These are phyloP conservation scores for Solanum acaule DNA, from an alignment of 257 asterid species.

Conservation along the genomic window DNA sequence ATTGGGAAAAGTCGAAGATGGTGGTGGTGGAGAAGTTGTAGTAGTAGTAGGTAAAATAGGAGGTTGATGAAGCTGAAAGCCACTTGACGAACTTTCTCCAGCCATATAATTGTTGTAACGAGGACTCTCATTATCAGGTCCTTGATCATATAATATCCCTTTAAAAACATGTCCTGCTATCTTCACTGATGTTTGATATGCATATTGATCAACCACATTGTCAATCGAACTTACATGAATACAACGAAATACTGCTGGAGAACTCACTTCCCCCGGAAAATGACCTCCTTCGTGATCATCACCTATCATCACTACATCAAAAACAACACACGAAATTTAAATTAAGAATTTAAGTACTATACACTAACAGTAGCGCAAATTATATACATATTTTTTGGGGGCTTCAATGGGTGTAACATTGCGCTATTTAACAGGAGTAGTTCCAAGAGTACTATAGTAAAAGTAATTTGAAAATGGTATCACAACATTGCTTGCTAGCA, in stretches of 20 bases:
- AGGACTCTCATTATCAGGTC: constrained; percentile 11
- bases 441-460: not conserved
- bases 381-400: not conserved
- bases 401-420: not conserved
- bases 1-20: constrained; percentile 12
- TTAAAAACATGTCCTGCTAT: constrained; percentile 67
- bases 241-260: constrained; percentile 61
- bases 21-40: constrained; percentile 2
- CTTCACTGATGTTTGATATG: constrained; percentile 69
- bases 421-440: not conserved
- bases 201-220: constrained; percentile 59
- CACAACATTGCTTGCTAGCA: not conserved
- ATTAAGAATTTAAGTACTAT: not conserved
- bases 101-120: constrained; percentile 7
- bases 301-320: constrained; percentile 11
- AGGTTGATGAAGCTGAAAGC: constrained; percentile 12
- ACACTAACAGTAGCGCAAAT: not conserved
- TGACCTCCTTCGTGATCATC: constrained; percentile 27
- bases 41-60: not conserved
- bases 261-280: constrained; percentile 56
- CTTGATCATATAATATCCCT: constrained; percentile 77
- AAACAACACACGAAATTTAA: not conserved
- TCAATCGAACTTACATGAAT: constrained; percentile 65
- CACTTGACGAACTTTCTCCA: constrained; percentile 35
- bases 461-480: not conserved